These are phyloP conservation scores for Escovopsis weberi DNA, from an alignment of 2,329 filamentous ascomycete species.

Conservation along the genomic window DNA sequence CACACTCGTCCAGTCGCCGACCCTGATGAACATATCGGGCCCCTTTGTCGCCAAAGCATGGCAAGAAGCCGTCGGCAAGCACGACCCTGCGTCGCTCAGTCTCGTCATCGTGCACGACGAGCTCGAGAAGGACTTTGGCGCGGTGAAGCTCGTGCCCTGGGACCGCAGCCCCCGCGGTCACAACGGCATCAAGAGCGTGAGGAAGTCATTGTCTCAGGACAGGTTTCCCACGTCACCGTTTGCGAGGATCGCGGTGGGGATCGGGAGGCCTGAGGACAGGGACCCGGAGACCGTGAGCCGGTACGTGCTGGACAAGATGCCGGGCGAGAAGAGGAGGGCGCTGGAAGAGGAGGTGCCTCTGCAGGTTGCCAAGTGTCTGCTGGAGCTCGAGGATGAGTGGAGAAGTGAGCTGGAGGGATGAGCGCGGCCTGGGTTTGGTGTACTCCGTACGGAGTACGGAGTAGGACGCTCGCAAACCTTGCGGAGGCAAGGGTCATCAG, in stretches of 20 bases:
- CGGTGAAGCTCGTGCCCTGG: constrained; percentile 49
- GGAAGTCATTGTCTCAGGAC: constrained; percentile 29
- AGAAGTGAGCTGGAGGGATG: constrained; percentile 4
- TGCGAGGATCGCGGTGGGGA: constrained; percentile 63
- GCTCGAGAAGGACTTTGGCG: constrained; percentile 57
- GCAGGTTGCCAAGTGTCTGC: constrained; percentile 35
- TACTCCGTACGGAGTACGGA: too few relatives aligned
- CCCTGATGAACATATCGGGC: constrained; percentile 76
- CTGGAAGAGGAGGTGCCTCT: constrained; percentile 38
- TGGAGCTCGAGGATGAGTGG: constrained; percentile 30
- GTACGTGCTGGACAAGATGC: constrained; percentile 65
- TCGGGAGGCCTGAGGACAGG: constrained; percentile 64
- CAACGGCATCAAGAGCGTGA: constrained; percentile 59
- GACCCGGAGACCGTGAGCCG: constrained; percentile 52
- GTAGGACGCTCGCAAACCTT: too few relatives aligned
- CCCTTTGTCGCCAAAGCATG: constrained; percentile 53
- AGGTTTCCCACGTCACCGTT: constrained; percentile 28
- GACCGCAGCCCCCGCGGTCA: constrained; percentile 53
- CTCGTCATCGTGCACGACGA: constrained; percentile 84
- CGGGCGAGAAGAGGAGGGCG: constrained; percentile 30
- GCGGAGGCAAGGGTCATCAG: too few relatives aligned
- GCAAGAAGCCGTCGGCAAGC: constrained; percentile 33
- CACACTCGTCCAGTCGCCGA: constrained; percentile 60
- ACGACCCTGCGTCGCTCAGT: constrained; percentile 21
- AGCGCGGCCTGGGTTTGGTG: background rate